A percentile compares a stretch with the other conserved stretches of the same genome.
Conservation (phyloP, 441 rosid genomes). For the Geranium incanum region DNA sequence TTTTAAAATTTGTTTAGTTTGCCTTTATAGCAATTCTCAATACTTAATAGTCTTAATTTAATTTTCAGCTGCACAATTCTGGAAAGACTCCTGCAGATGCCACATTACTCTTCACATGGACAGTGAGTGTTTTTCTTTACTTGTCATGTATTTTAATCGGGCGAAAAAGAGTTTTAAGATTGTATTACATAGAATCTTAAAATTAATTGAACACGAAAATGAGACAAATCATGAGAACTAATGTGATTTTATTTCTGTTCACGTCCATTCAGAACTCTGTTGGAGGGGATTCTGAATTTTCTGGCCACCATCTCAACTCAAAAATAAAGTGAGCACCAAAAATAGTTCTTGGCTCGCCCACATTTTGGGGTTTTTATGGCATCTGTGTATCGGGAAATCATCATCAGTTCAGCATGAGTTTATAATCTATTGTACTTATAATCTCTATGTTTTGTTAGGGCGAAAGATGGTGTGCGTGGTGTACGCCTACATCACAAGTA, state of each 20-base stretch:
- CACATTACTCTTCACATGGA: slow-evolving; percentile 83
- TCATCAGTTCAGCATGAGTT: background rate
- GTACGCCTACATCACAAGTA: slow-evolving; percentile 75
- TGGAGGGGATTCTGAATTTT: slow-evolving; percentile 74
- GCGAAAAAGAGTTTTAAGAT: no score
- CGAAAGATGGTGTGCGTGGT: slow-evolving; percentile 60
- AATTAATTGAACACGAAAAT: background rate
- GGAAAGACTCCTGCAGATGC: slow-evolving; percentile 61
- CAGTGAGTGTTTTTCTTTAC: slow-evolving; percentile 42
- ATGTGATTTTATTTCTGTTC: slow-evolving; percentile 4
- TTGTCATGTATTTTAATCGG: no score
- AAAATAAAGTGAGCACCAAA: slow-evolving; percentile 40
- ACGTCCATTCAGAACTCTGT: slow-evolving; percentile 60
- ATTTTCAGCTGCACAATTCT: slow-evolving; percentile 52
- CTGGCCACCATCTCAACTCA: slow-evolving; percentile 75
- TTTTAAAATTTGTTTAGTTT: background rate
- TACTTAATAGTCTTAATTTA: slow-evolving; percentile 18
- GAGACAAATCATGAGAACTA: background rate
- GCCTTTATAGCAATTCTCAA: slow-evolving; percentile 9
- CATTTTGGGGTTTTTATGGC: background rate
- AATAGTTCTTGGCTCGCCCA: background rate
- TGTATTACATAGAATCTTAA: background rate
- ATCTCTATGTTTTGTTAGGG: slow-evolving; percentile 38
- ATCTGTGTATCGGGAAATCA: background rate
- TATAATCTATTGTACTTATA: slow-evolving; percentile 15